phyloP scores from a whole-genome alignment of 106 monocot species.

The Iris macrosiphon region DNA sequence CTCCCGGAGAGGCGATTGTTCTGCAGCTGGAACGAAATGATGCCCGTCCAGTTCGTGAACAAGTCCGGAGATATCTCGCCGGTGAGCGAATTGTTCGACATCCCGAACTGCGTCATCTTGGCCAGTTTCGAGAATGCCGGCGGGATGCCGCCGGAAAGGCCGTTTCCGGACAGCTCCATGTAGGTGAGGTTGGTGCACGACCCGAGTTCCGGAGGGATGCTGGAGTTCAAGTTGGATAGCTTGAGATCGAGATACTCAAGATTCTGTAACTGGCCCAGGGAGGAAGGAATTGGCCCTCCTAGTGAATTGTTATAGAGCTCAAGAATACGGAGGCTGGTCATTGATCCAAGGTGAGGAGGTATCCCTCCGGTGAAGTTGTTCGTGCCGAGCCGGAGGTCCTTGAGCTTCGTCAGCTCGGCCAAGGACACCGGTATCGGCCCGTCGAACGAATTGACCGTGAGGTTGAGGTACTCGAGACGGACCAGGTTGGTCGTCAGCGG shows the following conservation, averaged over 20 bases:
- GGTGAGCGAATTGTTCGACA: constrained; percentile 33
- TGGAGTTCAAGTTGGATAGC: constrained; percentile 19
- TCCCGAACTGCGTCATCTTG: constrained; percentile 33
- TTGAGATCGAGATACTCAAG: constrained; percentile 33
- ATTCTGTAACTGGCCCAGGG: constrained; percentile 30
- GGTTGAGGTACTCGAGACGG: constrained; percentile 46
- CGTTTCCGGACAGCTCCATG: constrained; percentile 33
- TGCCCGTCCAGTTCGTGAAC: constrained; percentile 41
- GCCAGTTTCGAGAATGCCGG: constrained; percentile 25
- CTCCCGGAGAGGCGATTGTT: constrained; percentile 29
- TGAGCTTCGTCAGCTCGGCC: constrained; percentile 24
- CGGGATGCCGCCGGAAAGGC: constrained; percentile 38
- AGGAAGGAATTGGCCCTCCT: constrained; percentile 38
- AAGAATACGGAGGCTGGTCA: constrained; percentile 23
- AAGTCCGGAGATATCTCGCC: constrained; percentile 25
- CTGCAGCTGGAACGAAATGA: constrained; percentile 41
- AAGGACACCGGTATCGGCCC: constrained; percentile 48
- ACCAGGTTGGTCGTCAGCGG: constrained; percentile 17
- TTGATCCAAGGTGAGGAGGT: constrained; percentile 25
- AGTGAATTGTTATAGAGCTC: constrained; percentile 29
- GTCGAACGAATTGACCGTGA: constrained; percentile 37
- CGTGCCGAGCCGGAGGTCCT: constrained; percentile 26
- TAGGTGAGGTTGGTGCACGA: constrained; percentile 32
- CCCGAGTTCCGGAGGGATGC: constrained; percentile 47
- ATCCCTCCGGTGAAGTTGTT: constrained; percentile 47